Evolutionary conservation across 2,329 filamentous ascomycete species (phyloP).

Genomic region (Cytospora mali): DNA sequence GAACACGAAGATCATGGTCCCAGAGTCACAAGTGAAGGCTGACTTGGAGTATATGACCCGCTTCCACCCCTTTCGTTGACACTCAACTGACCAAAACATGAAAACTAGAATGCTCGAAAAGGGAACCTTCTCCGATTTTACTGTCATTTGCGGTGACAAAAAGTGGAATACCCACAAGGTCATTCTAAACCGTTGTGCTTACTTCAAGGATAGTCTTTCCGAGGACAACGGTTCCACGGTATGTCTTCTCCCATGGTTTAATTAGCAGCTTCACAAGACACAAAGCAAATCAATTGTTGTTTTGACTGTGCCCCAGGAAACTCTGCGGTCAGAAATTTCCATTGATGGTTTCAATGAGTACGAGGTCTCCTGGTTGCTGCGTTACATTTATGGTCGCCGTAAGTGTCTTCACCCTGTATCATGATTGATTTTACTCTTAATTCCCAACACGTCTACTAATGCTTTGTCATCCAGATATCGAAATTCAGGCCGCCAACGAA

Average conservation of each 20-base stretch:
- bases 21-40: not conserved
- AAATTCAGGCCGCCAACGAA: not conserved
- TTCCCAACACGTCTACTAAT: not conserved
- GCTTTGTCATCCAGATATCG: not conserved
- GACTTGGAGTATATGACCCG: not conserved
- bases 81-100: not conserved
- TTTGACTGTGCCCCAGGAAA: not conserved
- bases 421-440: not conserved
- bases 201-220: not conserved
- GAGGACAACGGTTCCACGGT: not conserved
- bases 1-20: not conserved
- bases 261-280: not conserved
- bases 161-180: conserved; percentile 2
- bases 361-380: conserved; percentile 3
- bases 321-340: not conserved
- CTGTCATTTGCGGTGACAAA: not conserved
- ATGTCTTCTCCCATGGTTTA: not conserved
- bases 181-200: not conserved
- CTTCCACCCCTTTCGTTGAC: no score
- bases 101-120: not conserved
- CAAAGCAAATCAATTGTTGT: not conserved
- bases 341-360: not conserved
- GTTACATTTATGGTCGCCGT: conserved; percentile 1
- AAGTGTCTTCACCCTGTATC: not conserved
- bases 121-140: conserved; percentile 1